Conservation (phyloP, 805 yeast genomes). For the Schwanniomyces polymorphus region DNA sequence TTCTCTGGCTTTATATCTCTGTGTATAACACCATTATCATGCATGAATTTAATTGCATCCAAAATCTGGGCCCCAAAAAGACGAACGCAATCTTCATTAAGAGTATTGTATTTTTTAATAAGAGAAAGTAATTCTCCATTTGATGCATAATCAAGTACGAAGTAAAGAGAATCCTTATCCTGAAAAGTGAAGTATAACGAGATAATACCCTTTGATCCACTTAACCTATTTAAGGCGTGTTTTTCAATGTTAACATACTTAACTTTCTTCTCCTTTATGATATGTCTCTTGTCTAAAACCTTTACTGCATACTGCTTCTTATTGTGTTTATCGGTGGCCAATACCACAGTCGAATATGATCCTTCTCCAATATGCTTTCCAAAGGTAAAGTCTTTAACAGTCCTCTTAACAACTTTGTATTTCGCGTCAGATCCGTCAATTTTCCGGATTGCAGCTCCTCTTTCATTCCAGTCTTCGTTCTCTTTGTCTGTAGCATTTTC, state of each 20-base stretch:
- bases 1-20: constrained; percentile 86
- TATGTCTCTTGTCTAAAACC: constrained; percentile 72
- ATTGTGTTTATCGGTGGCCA: constrained; percentile 52
- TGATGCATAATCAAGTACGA: constrained; percentile 75
- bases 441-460: constrained; percentile 34
- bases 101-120: constrained; percentile 66
- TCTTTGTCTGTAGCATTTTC: constrained; percentile 1
- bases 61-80: constrained; percentile 74
- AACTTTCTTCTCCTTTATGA: constrained; percentile 78
- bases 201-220: constrained; percentile 60
- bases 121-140: constrained; percentile 73
- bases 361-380: constrained; percentile 47
- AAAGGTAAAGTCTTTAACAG: constrained; percentile 40
- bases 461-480: constrained; percentile 29
- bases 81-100: constrained; percentile 66
- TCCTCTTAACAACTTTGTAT: constrained; percentile 29
- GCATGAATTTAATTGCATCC: constrained; percentile 73
- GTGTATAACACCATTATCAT: constrained; percentile 72
- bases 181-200: constrained; percentile 77
- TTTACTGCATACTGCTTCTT: constrained; percentile 70
- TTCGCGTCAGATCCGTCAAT: constrained; percentile 15
- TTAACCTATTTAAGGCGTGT: constrained; percentile 71
- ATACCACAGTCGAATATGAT: constrained; percentile 45
- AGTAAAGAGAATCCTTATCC: constrained; percentile 70
- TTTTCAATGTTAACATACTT: constrained; percentile 84